A percentile compares a stretch with the other conserved stretches of the same genome.
Evolutionary conservation across 2,329 filamentous ascomycete species (phyloP).

Genomic region (Fusarium liriodendri): DNA sequence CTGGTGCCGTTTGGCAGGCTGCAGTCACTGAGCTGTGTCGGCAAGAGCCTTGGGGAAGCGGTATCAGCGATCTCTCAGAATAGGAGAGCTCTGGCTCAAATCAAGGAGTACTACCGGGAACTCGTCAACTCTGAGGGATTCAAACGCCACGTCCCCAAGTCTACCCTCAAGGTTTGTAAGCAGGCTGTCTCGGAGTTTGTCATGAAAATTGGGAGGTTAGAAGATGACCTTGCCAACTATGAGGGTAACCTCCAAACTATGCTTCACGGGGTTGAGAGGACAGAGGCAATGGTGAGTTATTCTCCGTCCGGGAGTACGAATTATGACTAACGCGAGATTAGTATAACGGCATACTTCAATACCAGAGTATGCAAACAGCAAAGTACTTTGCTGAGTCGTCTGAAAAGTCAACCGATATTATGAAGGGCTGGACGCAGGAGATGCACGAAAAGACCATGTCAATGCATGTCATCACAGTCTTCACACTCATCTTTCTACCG

Average conservation of each 20-base stretch:
- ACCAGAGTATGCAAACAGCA: constrained; percentile 1
- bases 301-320: fast-evolving
- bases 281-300: not conserved
- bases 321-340: not conserved
- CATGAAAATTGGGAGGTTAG: not conserved
- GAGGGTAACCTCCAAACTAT: not conserved
- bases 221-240: constrained; percentile 11
- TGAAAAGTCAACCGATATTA: constrained; percentile 3
- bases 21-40: not conserved
- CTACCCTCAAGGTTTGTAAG: not conserved
- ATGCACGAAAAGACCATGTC: constrained; percentile 21
- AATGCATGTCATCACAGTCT: constrained; percentile 42
- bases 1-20: not conserved
- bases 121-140: not conserved
- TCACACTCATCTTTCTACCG: constrained; percentile 62
- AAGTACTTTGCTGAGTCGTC: constrained; percentile 9
- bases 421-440: constrained; percentile 4
- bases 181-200: not conserved
- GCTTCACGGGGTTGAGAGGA: constrained; percentile 1
- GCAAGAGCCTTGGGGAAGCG: not conserved
- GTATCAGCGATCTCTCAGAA: constrained; percentile 2
- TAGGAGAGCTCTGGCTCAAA: not conserved
- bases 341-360: constrained; percentile 14
- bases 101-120: not conserved
- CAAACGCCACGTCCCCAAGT: not conserved